Percentiles rank a stretch among this genome's conserved stretches.
These are phyloP conservation scores for Aspergillus pseudoglaucus DNA, from an alignment of 2,329 filamentous ascomycete species.

Conservation along the genomic window DNA sequence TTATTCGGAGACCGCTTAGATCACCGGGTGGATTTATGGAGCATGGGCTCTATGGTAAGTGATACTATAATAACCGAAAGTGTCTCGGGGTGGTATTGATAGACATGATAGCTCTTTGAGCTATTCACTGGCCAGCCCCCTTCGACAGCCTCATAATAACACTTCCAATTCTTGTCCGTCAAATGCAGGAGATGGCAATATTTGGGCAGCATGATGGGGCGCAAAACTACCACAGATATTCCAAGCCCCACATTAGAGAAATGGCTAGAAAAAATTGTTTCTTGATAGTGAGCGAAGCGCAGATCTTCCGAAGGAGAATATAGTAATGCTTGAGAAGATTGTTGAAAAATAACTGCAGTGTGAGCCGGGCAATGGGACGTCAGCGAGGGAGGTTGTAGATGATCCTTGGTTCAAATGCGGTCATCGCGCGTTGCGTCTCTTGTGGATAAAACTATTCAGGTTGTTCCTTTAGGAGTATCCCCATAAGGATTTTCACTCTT, in stretches of 20 bases:
- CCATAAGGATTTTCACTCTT: too few relatives aligned
- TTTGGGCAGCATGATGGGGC: constrained; percentile 21
- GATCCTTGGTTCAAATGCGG: constrained; percentile 7
- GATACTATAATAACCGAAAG: background rate
- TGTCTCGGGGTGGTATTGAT: constrained; percentile 5
- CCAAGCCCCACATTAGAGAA: constrained; percentile 22
- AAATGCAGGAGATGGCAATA: constrained; percentile 34
- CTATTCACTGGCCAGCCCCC: constrained; percentile 33
- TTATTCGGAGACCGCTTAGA: constrained; percentile 32
- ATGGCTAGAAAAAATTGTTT: constrained; percentile 34
- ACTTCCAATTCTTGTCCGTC: constrained; percentile 22
- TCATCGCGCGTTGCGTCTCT: too few relatives aligned
- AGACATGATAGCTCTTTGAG: constrained; percentile 29
- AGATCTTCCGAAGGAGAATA: constrained; percentile 16
- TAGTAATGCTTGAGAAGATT: background rate
- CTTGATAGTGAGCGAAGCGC: constrained; percentile 21
- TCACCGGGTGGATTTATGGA: constrained; percentile 34
- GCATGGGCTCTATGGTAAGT: constrained; percentile 32
- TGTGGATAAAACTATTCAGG: too few relatives aligned
- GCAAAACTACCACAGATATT: constrained; percentile 7
- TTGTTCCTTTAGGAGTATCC: too few relatives aligned
- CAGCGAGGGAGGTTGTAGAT: constrained; percentile 8
- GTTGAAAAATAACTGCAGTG: constrained; percentile 7
- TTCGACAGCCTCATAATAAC: constrained; percentile 21
- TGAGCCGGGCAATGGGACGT: constrained; percentile 7